phyloP scores from a whole-genome alignment of 768 basidiomycete species.

The Dendrothele bispora region DNA sequence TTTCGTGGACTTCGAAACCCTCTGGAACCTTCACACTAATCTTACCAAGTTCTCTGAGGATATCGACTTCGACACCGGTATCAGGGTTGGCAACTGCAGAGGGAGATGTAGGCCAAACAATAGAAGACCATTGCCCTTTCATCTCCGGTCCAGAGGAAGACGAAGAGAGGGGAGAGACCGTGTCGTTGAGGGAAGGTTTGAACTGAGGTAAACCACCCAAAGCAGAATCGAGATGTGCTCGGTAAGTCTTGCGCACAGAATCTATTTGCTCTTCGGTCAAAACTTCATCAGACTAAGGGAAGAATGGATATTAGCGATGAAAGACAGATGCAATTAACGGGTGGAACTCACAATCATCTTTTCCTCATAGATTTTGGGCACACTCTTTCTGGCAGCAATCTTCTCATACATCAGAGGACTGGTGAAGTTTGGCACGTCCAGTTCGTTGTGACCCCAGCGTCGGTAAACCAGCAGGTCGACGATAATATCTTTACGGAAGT shows the following conservation, averaged over 20 bases:
- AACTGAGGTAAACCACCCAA: slow-evolving; percentile 52
- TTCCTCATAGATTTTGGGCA: slow-evolving; percentile 81
- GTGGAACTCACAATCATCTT: slow-evolving; percentile 62
- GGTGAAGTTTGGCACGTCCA: slow-evolving; percentile 85
- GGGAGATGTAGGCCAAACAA: slow-evolving; percentile 61
- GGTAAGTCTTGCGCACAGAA: slow-evolving; percentile 55
- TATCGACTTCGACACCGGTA: slow-evolving; percentile 62
- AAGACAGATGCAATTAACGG: background rate
- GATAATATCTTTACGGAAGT: slow-evolving; percentile 90
- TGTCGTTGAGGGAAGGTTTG: slow-evolving; percentile 43
- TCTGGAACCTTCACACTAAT: slow-evolving; percentile 64
- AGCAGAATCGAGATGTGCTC: slow-evolving; percentile 60
- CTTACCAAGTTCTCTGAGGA: slow-evolving; percentile 58
- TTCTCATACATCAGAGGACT: slow-evolving; percentile 90
- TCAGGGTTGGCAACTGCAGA: slow-evolving; percentile 55
- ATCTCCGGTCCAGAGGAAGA: slow-evolving; percentile 60
- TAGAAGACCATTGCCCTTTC: slow-evolving; percentile 65
- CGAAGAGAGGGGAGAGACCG: too few species aligned
- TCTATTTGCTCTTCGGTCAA: slow-evolving; percentile 51
- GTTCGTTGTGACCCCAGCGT: slow-evolving; percentile 89
- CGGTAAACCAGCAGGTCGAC: slow-evolving; percentile 89
- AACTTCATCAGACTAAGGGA: slow-evolving; percentile 44
- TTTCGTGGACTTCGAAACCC: slow-evolving; percentile 76
- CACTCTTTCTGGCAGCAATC: slow-evolving; percentile 74
- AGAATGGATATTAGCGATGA: background rate